Base-by-base conservation (phyloP, 345 rosid species). In the Salix udensis region DNA sequence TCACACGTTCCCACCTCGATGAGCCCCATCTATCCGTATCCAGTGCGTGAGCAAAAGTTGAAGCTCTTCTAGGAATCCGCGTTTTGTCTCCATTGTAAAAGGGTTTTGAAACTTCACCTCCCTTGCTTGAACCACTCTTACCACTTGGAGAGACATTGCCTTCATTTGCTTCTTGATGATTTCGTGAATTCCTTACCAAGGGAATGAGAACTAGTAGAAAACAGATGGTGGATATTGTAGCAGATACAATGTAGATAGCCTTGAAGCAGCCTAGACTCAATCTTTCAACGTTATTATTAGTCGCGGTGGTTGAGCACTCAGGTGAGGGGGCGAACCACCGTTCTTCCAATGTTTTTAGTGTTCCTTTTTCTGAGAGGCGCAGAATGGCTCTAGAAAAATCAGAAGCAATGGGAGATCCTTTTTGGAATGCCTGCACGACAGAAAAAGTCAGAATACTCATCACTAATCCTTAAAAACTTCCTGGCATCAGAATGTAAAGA, bases 331-430 rank as follows among this genome's bases (percentile, higher is more conserved):
- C 3, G 67, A 90, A 82, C 90, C 88, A 85, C 4, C 73, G 10
- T 1, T 87, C 55, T 80, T 85, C 82, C 62, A 85, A 40, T 2
- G 2, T 0, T 66, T 76, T 72, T 12, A 88, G 70, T 11, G 23
- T 60, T 28, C 93, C 90, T 1, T 80, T 65, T 66, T 90, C 89
- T 5, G 85, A 82, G 30, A 87, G 74, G 39, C 50, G 30, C 42
- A 90, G 67, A 64, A 90, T 87, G 39, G 85, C 90, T 65, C 68
- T 79, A 1, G 93, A 88, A 77, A 90, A 42, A 61, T 88, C 89
- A 4, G 44, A 40, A 18, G 84, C 82, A 44, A 88, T 68, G 2
- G 85, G 85, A 37, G 91, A 88, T 3, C 86, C 89, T 48, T 84
- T 86, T 65, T 79, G 91, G 72, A 90, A 88, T 28, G 70, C 88